A percentile compares a stretch with the other conserved stretches of the same genome.
Evolutionary conservation across 1,139 yeast species (phyloP).

Genomic region (Candida labiduridarum): DNA sequence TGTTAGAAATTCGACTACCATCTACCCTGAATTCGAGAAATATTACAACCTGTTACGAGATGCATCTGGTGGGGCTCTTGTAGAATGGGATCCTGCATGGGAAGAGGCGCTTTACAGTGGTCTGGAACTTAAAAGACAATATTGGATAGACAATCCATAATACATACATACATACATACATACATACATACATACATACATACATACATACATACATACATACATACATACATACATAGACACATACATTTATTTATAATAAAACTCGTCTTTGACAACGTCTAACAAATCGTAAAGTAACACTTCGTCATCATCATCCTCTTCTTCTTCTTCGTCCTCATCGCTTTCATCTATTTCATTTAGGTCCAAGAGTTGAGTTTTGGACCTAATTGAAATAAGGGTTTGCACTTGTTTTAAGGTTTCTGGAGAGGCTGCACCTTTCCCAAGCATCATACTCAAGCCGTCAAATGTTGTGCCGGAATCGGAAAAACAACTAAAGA

Average conservation of each 20-base stretch:
- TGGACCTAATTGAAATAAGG: slow-evolving; percentile 60
- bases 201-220: too few relatives aligned
- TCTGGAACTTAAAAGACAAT: slow-evolving; percentile 18
- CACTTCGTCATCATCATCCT: slow-evolving; percentile 44
- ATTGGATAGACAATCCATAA: slow-evolving; percentile 8
- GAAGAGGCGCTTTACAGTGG: slow-evolving; percentile 23
- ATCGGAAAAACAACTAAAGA: slow-evolving; percentile 68
- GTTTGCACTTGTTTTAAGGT: slow-evolving; percentile 60
- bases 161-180: neutral
- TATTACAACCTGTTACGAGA: slow-evolving; percentile 25
- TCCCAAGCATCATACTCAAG: slow-evolving; percentile 57
- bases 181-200: too few relatives aligned
- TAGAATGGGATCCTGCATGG: slow-evolving; percentile 25
- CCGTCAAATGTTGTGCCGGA: slow-evolving; percentile 83
- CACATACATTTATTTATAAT: slow-evolving; percentile 37
- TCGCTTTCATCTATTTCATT: slow-evolving; percentile 21
- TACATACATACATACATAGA: too few relatives aligned
- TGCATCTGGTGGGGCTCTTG: slow-evolving; percentile 25
- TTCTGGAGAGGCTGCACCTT: slow-evolving; percentile 51
- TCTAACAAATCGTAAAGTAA: slow-evolving; percentile 23
- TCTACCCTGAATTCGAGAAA: slow-evolving; percentile 25
- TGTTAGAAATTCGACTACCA: slow-evolving; percentile 23
- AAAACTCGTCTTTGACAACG: slow-evolving; percentile 41
- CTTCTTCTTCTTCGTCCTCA: slow-evolving; percentile 43
- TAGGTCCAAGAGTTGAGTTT: slow-evolving; percentile 65